Conservation (phyloP, 2,329 filamentous ascomycete species). For the Fusarium sp. region DNA sequence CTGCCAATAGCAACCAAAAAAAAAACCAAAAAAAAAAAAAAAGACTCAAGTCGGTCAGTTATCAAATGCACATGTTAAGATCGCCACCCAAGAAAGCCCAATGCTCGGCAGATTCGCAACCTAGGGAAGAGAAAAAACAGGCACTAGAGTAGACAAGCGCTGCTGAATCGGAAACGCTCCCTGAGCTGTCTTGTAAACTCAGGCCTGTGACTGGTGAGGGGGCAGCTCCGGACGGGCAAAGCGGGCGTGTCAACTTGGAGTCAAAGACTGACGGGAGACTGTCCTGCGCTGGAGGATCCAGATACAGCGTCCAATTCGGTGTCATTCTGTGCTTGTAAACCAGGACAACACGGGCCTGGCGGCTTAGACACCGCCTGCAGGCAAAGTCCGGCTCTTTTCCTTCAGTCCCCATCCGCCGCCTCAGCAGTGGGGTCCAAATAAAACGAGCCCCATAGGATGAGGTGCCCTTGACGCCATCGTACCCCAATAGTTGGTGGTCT, state of each 20-base stretch:
- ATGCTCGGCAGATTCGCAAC: conserved; percentile 11
- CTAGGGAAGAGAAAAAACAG: conserved; percentile 2
- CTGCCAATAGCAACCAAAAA: background rate
- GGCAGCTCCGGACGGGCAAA: conserved; percentile 9
- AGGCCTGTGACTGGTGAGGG: conserved; percentile 32
- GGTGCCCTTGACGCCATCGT: conserved; percentile 33
- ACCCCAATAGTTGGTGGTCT: conserved; percentile 16
- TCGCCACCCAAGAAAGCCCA: background rate
- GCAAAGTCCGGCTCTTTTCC: background rate
- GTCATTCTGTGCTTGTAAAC: background rate
- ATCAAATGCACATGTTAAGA: too few species aligned
- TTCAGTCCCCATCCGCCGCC: conserved; percentile 6
- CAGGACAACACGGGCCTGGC: background rate
- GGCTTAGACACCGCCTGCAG: conserved; percentile 8
- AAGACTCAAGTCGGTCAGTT: background rate
- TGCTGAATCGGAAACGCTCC: conserved; percentile 29
- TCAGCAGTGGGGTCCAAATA: conserved; percentile 29
- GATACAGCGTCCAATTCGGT: background rate
- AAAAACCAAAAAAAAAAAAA: background rate
- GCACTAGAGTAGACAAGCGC: conserved; percentile 4
- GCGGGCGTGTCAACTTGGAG: conserved; percentile 2
- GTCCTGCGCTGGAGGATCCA: background rate
- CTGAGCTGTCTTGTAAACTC: conserved; percentile 12
- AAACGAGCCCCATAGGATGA: conserved; percentile 21
- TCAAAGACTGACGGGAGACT: conserved; percentile 7